phyloP scores from a whole-genome alignment of 345 rosid genomes.

The Lepidium didymum region DNA sequence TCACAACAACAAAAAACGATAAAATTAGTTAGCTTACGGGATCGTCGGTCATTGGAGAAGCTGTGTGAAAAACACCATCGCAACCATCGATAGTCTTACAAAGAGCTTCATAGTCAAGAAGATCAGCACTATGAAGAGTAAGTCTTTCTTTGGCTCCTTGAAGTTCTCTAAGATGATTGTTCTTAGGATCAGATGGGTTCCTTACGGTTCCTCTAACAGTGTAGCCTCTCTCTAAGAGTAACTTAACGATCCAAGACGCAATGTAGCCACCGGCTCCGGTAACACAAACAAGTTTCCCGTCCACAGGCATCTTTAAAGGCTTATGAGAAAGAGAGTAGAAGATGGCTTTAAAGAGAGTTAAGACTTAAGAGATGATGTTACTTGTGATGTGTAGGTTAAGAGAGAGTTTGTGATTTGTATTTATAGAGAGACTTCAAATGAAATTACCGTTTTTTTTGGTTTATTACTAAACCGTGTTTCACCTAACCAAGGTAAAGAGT shows the following conservation, averaged over 20 bases:
- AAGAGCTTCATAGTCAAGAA: constrained; percentile 64
- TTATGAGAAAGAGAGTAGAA: neutral
- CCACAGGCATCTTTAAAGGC: constrained; percentile 39
- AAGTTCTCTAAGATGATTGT: constrained; percentile 72
- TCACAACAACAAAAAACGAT: too few relatives aligned
- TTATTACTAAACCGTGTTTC: constrained; percentile 3
- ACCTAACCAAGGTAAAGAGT: constrained; percentile 31
- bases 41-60: constrained; percentile 94
- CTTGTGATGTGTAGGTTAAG: constrained; percentile 11
- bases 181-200: constrained; percentile 91
- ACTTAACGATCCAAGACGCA: constrained; percentile 93
- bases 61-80: constrained; percentile 93
- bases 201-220: constrained; percentile 78
- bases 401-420: constrained; percentile 14
- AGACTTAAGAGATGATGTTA: neutral
- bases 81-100: constrained; percentile 67
- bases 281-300: constrained; percentile 70
- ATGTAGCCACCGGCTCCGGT: constrained; percentile 99
- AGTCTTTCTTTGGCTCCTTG: constrained; percentile 88
- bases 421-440: constrained; percentile 14
- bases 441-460: neutral
- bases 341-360: neutral
- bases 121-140: constrained; percentile 65
- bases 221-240: constrained; percentile 76
- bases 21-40: constrained; percentile 52